Evolutionary conservation across 768 basidiomycete genomes (phyloP), one percentile per base, ranked within the genome.

Genomic region (Pulveroboletus sp.): DNA sequence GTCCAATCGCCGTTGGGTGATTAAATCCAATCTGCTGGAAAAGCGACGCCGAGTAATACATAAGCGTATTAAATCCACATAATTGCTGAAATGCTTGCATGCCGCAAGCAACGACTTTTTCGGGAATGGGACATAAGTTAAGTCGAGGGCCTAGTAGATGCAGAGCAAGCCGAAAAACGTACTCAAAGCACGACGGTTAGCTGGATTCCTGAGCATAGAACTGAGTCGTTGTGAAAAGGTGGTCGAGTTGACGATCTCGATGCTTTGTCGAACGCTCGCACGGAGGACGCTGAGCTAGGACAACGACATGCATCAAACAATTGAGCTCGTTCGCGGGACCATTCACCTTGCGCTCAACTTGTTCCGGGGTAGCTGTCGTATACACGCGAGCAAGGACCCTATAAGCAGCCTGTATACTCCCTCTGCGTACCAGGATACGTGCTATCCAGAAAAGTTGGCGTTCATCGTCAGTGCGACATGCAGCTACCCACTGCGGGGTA

Each of bases 51-150:
- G 84, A 84, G 61, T 84, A 83, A 59, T 78, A 81, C 79, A 82
- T 81, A 50, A 89, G 76, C 0, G 89, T 88, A 59, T 91, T 90
- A 73, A 89, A 90, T 2, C 89, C 89, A 53, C 82, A 90, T 0
- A 91, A 74, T 62, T 91, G 89, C 61, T 93, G 89, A 67, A 82
- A 84, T 0, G 84, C 87, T 69, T 91, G 89, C 67, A 91, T 80
- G 39, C 85, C 89, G 61, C 86, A 87, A 9, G 79, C 84, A 13
- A 92, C 75, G 55, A 86, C 85, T 88, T 49, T 50, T 24, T 45
- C 33, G 6, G 5, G 3, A 6, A 18, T 32, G 30, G 3, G 18
- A 32, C 1, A 6, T 21, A 49, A 14, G 21, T 10, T 51, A 9
- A 49, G 50, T 49, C 32, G 11, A 43, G 21, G 33, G 48, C 26